Evolutionary conservation across 345 rosid species (phyloP), one percentile per base, ranked within the genome.

Genomic region (Erodium maritimum): DNA sequence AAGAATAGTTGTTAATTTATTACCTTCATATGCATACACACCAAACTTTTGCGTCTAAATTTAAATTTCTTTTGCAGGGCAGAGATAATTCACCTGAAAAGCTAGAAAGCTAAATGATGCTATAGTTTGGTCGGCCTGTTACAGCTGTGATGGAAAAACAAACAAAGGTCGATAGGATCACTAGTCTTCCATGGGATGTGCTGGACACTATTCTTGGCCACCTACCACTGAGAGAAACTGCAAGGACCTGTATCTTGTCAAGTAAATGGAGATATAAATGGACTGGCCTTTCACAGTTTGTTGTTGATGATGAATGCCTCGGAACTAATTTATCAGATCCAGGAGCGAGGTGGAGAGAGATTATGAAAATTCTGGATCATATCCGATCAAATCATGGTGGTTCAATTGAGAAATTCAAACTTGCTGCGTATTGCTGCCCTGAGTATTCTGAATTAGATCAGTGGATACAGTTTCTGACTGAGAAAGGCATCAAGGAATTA

Each of bases 201-300:
- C 61, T 70, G 46, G 65, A 75, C 24, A 55, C 52, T 19, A 70
- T 75, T 55, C 67, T 75, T 19, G 52, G 52, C 16, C 57, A 59
- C 62, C 25, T 75, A 59, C 72, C 75, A 0, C 45, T 75, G 21
- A 70, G 60, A 16, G 48, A 42, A 13, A 12, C 48, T 42, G 48
- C 48, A 42, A 42, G 48, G 48, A 42, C 48, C 48, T 7, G 48
- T 42, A 9, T 42, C 48, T 42, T 42, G 48, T 42, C 48, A 42
- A 42, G 17, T 11, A 70, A 67, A 61, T 74, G 78, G 75, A 67
- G 73, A 52, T 65, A 61, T 33, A 70, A 65, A 54, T 75, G 75
- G 75, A 56, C 72, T 19, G 33, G 64, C 54, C 61, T 70, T 59
- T 68, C 75, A 29, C 63, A 65, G 55, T 71, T 67, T 37, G 61